Percentiles rank a stretch among this genome's conserved stretches.
phyloP scores from a whole-genome alignment of 345 rosid genomes.

The Angophora floribunda region DNA sequence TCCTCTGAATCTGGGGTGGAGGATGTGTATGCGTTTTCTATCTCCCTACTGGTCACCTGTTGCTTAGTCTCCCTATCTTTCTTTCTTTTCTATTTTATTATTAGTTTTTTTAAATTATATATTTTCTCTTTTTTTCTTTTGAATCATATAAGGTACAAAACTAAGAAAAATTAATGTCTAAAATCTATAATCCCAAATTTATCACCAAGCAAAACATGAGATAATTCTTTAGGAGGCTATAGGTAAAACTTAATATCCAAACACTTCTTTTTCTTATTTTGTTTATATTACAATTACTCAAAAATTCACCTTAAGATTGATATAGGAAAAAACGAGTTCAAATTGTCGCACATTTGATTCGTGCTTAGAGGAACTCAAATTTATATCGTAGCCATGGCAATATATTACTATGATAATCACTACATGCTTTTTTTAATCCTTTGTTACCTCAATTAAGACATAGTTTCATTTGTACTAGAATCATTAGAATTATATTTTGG shows the following conservation, averaged over 20 bases:
- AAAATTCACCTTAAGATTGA: not conserved
- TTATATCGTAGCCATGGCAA: fast-evolving
- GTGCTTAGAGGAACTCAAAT: not conserved
- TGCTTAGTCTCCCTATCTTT: not conserved
- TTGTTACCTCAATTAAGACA: not conserved
- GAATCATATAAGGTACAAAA: too few relatives aligned
- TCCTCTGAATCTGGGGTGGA: not conserved
- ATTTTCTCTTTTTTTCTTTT: not conserved
- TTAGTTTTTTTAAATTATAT: not conserved
- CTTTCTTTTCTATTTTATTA: fast-evolving
- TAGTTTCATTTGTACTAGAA: not conserved
- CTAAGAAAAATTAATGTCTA: too few relatives aligned
- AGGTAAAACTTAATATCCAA: too few relatives aligned
- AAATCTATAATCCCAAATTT: too few relatives aligned
- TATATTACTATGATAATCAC: fast-evolving
- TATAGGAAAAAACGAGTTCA: fast-evolving
- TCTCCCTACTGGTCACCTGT: not conserved
- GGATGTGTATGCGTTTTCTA: not conserved
- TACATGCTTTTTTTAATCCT: fast-evolving
- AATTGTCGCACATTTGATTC: not conserved
- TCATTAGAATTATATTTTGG: not conserved
- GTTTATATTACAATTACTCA: not conserved
- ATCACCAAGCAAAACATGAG: too few relatives aligned
- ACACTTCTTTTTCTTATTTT: not conserved
- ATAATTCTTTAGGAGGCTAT: too few relatives aligned